Conservation (phyloP, 2,329 filamentous ascomycete genomes). For the Mycocentrospora acerina region DNA sequence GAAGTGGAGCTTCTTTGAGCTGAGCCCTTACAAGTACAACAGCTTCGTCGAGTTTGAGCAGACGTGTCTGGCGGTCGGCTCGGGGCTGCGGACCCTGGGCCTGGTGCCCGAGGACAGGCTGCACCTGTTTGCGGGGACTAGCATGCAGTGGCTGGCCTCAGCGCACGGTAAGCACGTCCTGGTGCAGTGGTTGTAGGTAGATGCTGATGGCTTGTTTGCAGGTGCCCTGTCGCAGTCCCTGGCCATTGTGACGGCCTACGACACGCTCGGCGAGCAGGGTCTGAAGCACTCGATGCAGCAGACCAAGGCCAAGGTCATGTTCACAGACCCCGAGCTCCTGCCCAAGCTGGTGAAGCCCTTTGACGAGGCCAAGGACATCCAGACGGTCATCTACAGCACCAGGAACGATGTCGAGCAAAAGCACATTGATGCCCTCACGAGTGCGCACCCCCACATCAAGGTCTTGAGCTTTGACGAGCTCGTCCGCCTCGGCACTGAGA, state of each 20-base stretch:
- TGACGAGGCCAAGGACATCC: conserved; percentile 57
- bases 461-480: conserved; percentile 60
- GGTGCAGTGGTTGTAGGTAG: neutral
- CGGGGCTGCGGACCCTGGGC: conserved; percentile 74
- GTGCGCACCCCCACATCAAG: conserved; percentile 54
- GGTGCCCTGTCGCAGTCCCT: conserved; percentile 79
- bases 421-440: conserved; percentile 57
- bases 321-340: conserved; percentile 77
- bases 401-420: conserved; percentile 54
- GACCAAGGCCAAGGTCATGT: conserved; percentile 79
- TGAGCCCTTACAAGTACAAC: conserved; percentile 73
- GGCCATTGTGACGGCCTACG: conserved; percentile 91
- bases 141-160: conserved; percentile 79
- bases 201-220: conserved; percentile 23
- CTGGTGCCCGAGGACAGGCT: conserved; percentile 67
- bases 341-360: conserved; percentile 56
- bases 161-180: conserved; percentile 61
- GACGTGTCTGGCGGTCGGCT: conserved; percentile 67
- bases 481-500: conserved; percentile 59
- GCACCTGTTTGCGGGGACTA: conserved; percentile 81
- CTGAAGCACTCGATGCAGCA: conserved; percentile 84
- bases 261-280: conserved; percentile 82
- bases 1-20: conserved; percentile 88
- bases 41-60: conserved; percentile 79
- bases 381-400: conserved; percentile 61